Percentiles rank a stretch among this genome's conserved stretches.
These are phyloP conservation scores for Eryngium alpinum DNA, from an alignment of 140 eudicot species.

Conservation along the genomic window DNA sequence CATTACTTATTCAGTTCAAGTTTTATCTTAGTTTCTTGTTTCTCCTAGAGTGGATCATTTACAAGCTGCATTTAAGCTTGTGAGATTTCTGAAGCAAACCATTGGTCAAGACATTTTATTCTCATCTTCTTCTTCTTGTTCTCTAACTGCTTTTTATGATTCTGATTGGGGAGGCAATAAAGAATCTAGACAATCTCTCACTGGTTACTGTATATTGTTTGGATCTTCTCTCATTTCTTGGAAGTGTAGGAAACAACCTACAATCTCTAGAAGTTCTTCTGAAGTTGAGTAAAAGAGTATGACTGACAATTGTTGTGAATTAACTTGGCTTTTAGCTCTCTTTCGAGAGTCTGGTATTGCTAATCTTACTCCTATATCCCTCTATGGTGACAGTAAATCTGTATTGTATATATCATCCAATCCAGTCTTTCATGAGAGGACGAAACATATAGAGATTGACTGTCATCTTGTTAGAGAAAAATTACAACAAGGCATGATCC, in stretches of 20 bases:
- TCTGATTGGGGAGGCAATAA: neutral
- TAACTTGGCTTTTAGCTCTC: too few species aligned
- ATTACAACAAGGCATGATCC: neutral
- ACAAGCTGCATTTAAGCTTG: neutral
- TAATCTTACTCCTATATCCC: too few species aligned
- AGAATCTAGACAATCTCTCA: neutral
- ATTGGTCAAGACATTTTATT: neutral
- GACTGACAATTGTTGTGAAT: neutral
- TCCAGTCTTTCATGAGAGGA: too few species aligned
- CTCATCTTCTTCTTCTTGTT: neutral
- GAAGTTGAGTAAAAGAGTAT: neutral
- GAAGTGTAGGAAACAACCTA: neutral
- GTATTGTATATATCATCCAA: neutral
- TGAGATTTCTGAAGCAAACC: neutral
- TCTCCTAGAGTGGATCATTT: neutral
- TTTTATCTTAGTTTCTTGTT: neutral
- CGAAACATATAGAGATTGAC: too few species aligned
- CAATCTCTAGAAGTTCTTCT: too few species aligned
- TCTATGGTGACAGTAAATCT: neutral
- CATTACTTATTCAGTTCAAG: neutral
- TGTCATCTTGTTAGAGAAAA: too few species aligned
- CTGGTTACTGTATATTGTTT: neutral
- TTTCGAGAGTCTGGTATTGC: neutral
- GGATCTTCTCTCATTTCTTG: neutral
- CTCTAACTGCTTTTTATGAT: neutral